Conservation (phyloP, 2,329 filamentous ascomycete species). For the Didymella lethalis region DNA sequence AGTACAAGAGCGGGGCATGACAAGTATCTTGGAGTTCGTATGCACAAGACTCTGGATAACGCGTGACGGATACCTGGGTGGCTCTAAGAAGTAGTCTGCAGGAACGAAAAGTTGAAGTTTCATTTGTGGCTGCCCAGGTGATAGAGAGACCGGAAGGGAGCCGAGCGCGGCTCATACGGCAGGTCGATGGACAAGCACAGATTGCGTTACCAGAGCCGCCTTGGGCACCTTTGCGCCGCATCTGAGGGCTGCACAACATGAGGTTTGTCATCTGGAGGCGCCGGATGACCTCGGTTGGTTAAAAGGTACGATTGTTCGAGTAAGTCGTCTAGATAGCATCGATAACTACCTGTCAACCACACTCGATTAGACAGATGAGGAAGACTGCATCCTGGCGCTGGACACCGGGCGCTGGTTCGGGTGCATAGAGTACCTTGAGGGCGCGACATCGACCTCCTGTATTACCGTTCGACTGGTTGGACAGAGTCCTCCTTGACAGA, state of each 20-base stretch:
- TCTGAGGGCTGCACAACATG: constrained; percentile 2
- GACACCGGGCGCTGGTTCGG: not conserved
- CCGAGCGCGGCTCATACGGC: constrained; percentile 1
- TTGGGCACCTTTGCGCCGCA: not conserved
- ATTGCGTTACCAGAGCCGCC: not conserved
- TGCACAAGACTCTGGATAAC: not conserved
- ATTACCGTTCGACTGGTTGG: not conserved
- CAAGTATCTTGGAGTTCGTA: not conserved
- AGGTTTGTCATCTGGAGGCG: not conserved
- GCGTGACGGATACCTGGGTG: constrained; percentile 4
- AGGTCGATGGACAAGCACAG: not conserved
- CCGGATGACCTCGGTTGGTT: not conserved
- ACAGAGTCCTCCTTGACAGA: not conserved
- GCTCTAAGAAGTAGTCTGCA: not conserved
- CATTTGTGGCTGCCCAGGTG: not conserved
- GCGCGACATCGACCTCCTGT: not conserved
- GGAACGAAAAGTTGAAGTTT: not conserved
- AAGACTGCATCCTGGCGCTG: not conserved
- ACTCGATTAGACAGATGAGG: not conserved
- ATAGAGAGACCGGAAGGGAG: constrained; percentile 4
- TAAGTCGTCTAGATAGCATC: constrained; percentile 5
- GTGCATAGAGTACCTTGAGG: not conserved
- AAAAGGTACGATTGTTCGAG: not conserved
- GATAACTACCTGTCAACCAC: not conserved
- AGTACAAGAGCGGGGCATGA: constrained; percentile 13